phyloP scores from a whole-genome alignment of 208 protist genomes.

The Trypanosoma boissoni region DNA sequence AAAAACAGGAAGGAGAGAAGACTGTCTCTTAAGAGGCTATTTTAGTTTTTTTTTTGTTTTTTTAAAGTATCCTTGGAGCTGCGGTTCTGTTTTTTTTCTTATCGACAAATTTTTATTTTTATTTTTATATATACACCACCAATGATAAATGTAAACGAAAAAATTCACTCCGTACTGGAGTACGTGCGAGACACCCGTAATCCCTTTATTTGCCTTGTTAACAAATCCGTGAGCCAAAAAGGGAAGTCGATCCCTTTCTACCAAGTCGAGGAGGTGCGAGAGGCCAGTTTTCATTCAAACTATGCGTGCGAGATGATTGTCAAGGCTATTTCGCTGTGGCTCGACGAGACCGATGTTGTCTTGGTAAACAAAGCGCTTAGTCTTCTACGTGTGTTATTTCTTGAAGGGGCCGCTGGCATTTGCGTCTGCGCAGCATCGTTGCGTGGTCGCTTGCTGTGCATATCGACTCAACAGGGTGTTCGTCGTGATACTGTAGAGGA shows the following conservation, averaged over 20 bases:
- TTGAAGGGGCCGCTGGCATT: conserved; percentile 22
- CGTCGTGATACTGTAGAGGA: conserved; percentile 4
- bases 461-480: conserved; percentile 2
- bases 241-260: conserved; percentile 12
- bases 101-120: background rate
- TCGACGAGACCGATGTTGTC: background rate
- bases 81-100: too few relatives aligned
- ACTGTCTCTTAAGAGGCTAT: background rate
- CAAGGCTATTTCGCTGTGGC: conserved; percentile 6
- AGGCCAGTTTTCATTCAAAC: conserved; percentile 29
- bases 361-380: conserved; percentile 8
- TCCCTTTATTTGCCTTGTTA: conserved; percentile 21
- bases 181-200: conserved; percentile 14
- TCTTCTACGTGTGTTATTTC: conserved; percentile 13
- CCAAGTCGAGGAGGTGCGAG: conserved; percentile 26
- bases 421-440: conserved; percentile 2
- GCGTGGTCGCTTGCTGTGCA: conserved; percentile 1
- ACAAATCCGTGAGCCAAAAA: conserved; percentile 1
- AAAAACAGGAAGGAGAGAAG: background rate
- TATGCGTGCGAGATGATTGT: conserved; percentile 29
- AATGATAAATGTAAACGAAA: conserved; percentile 19
- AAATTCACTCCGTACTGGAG: conserved; percentile 16
- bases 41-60: conserved; percentile 4
- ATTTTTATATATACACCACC: conserved; percentile 1
- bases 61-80: too few relatives aligned